A percentile compares a stretch with the other conserved stretches of the same genome.
phyloP scores from a whole-genome alignment of 1,284 basidiomycete genomes.

The Microbotryum violaceum region DNA sequence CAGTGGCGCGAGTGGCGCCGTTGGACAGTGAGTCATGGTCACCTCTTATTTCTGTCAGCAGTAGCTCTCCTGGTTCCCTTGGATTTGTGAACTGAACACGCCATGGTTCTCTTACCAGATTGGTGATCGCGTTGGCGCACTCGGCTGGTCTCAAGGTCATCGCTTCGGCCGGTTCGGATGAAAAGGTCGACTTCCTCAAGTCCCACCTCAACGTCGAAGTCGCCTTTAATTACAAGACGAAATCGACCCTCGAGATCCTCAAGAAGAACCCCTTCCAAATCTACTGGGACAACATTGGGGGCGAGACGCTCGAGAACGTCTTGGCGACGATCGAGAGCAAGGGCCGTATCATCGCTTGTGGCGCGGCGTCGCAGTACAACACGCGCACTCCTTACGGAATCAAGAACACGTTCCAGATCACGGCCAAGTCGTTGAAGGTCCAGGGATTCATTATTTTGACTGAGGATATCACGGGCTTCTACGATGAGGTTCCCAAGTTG shows the following conservation, averaged over 20 bases:
- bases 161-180: conserved; percentile 68
- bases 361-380: conserved; percentile 13
- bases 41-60: too few relatives aligned
- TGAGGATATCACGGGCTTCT: conserved; percentile 14
- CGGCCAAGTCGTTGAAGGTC: conserved; percentile 64
- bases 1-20: conserved; percentile 13
- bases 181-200: conserved; percentile 59
- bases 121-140: conserved; percentile 28
- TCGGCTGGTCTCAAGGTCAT: conserved; percentile 56
- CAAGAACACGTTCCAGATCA: conserved; percentile 50
- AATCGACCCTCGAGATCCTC: conserved; percentile 14
- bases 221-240: conserved; percentile 75
- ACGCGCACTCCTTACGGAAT: conserved; percentile 36
- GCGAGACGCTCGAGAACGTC: conserved; percentile 27
- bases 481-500: conserved; percentile 47
- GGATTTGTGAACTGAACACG: background rate
- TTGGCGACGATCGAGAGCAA: conserved; percentile 16
- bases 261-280: conserved; percentile 18
- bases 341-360: conserved; percentile 22
- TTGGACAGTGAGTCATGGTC: background rate
- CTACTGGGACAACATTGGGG: conserved; percentile 31
- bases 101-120: background rate
- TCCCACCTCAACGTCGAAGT: conserved; percentile 65
- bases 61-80: too few relatives aligned
- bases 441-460: conserved; percentile 51